phyloP scores from a whole-genome alignment of 805 yeast species.

The Kregervanrija delftensis region DNA sequence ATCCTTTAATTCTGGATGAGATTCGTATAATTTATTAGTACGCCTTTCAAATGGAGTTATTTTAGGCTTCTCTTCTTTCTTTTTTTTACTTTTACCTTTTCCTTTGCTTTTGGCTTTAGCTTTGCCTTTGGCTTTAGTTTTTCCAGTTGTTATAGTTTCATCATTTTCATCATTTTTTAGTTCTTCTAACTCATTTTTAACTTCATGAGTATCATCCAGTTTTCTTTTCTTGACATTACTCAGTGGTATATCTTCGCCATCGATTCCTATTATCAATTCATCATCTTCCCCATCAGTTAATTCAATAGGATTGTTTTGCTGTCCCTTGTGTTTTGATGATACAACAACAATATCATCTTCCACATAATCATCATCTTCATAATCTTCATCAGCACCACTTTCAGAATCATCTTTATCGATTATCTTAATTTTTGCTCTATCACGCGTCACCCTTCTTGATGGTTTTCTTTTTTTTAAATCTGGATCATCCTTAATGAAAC shows the following conservation, averaged over 20 bases:
- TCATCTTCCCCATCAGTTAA: slow-evolving; percentile 13
- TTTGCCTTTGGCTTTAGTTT: slow-evolving; percentile 24
- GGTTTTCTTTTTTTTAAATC: slow-evolving; percentile 12
- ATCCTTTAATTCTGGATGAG: slow-evolving; percentile 71
- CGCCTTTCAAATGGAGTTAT: slow-evolving; percentile 63
- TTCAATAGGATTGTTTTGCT: slow-evolving; percentile 34
- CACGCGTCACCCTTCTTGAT: slow-evolving; percentile 7
- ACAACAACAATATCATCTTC: slow-evolving; percentile 33
- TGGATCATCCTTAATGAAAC: slow-evolving; percentile 36
- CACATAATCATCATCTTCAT: slow-evolving; percentile 33
- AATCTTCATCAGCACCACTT: slow-evolving; percentile 10
- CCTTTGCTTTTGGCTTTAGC: slow-evolving; percentile 5
- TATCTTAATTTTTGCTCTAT: not conserved
- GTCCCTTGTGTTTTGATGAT: slow-evolving; percentile 22
- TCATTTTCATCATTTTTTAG: slow-evolving; percentile 14
- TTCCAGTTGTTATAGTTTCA: slow-evolving; percentile 37
- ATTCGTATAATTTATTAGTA: slow-evolving; percentile 59
- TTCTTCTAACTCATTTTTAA: slow-evolving; percentile 18
- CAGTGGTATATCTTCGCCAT: not conserved
- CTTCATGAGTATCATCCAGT: slow-evolving; percentile 10
- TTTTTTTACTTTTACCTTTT: slow-evolving; percentile 16
- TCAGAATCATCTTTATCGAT: slow-evolving; percentile 7
- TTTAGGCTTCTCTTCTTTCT: slow-evolving; percentile 38
- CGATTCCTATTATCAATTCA: slow-evolving; percentile 3
- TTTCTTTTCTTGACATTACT: not conserved